Evolutionary conservation across 2,329 filamentous ascomycete species (phyloP).

Genomic region (Xylariaceae sp.): DNA sequence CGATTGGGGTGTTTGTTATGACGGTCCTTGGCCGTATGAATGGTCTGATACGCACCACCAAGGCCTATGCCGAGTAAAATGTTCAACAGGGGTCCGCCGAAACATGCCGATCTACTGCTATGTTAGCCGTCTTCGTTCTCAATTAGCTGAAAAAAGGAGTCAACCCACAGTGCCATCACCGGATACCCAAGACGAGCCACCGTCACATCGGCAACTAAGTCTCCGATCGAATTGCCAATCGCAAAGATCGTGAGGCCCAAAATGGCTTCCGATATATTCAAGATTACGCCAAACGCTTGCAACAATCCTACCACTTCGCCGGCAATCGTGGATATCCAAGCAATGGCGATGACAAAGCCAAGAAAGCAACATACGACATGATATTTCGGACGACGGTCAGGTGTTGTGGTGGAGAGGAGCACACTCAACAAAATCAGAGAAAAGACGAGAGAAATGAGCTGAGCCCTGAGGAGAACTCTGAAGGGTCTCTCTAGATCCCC

Average conservation of each 20-base stretch:
- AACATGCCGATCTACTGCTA: constrained; percentile 67
- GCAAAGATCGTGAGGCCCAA: constrained; percentile 94
- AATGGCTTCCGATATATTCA: constrained; percentile 91
- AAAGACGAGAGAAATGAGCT: constrained; percentile 59
- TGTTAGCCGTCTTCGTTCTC: constrained; percentile 16
- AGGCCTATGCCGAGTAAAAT: constrained; percentile 94
- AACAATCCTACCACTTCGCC: constrained; percentile 93
- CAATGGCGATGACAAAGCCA: constrained; percentile 85
- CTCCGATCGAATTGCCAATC: constrained; percentile 89
- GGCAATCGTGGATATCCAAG: constrained; percentile 94
- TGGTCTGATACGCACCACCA: constrained; percentile 80
- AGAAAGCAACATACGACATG: constrained; percentile 78
- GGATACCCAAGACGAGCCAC: constrained; percentile 90
- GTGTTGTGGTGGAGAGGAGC: constrained; percentile 63
- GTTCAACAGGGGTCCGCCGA: constrained; percentile 97
- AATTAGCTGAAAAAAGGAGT: not conserved
- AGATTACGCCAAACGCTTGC: constrained; percentile 85
- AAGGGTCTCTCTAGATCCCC: constrained; percentile 52
- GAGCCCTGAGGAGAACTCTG: constrained; percentile 49
- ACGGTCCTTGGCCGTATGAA: constrained; percentile 60
- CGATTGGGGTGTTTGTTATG: constrained; percentile 62
- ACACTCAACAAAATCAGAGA: constrained; percentile 63
- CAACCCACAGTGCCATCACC: constrained; percentile 76
- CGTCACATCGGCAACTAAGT: constrained; percentile 90
- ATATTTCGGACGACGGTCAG: constrained; percentile 63